Base-by-base conservation (phyloP, 495 filamentous ascomycete species). In the Polyplosphaeria fusca region DNA sequence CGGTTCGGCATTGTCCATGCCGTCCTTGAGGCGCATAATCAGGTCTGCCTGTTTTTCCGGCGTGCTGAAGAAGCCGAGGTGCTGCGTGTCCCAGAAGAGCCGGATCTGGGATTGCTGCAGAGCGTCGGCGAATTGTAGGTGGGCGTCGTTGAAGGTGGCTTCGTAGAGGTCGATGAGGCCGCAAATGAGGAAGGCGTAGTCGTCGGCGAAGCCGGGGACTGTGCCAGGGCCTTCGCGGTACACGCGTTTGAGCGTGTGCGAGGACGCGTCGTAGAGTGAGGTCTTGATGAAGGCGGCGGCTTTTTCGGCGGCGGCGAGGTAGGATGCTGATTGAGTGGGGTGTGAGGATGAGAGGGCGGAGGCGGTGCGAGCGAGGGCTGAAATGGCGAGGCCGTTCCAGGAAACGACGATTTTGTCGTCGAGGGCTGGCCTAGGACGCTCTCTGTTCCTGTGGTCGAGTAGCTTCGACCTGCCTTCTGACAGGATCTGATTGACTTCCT, bases 311-410 rank as follows among this genome's bases (percentile, higher is more conserved):
- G 81, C 79, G 13, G 76, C 68, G 11, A 81, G 71, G 61, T 86
- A 96, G 38, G 74, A 74, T 19, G 75, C 62, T 0, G 84, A 74
- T 54, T 78, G 81, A 22, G 73, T 75, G 26, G 75, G 69, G 49
- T 88, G 82, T 26, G 86, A 77, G 19, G 76, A 71, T 30, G 77
- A 73, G 20, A 96, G 74, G 0, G 84, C 78, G n/a, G 82, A 76
- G 47, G 81, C 82, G 16, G 87, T 82, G 62, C 91, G 80, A 19
- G 89, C 83, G 16, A 98, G 74, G 1, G 86, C 88, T 23, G 84
- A 84, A 51, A 98, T 92, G 0, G 91, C 89, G 56, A 97, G 81
- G 28, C 94, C 93, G 60, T 96, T 96, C 83, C 88, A 92, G 7
- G 79, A 77, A 0, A 85, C 83, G 12, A 98, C 83, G 49, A 97